Base-by-base conservation (phyloP, 2,329 filamentous ascomycete genomes). In the Colletotrichum trifolii region DNA sequence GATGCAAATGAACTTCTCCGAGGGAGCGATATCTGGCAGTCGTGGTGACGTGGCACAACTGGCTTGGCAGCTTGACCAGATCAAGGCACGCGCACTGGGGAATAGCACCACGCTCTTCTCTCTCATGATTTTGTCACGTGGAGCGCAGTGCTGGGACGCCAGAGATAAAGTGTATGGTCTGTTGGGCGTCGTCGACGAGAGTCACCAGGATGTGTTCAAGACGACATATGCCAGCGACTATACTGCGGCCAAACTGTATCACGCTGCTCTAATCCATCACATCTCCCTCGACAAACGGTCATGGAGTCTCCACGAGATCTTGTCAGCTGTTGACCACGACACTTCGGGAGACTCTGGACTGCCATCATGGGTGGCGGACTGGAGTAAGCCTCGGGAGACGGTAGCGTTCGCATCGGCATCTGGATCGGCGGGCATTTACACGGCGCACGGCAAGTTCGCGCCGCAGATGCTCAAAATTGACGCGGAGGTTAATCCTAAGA, bases 321-420 rank as follows among this genome's bases (percentile, higher is more conserved):
- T 65, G 25, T 15, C 45, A 2, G 46, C 36, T 5, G 52, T 65
- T 1, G 62, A 65, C 12, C 62, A 65, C 7, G 57, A 61, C 7
- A 55, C 47, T 11, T 33, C 36, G 6, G 38, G 46, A 3, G 25
- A 5, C 25, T 1, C 25, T 25, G 25, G 1, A 25, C 38, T 66
- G n/a, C 64, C 64, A 0, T 66, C 64, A 2, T 66, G 64, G 64
- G 64, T 66, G 5, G 54, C 64, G 10, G 64, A 66, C 39, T 66
- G 53, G 47, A 54, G 56, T n/a, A 54, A 43, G 0, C 35, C 56
- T 42, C 60, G 60, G n/a, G 54, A 35, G 10, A 58, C 60, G 2
- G 47, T 42, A 4, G 48, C 36, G 3, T 8, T 59, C 6, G 47
- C 40, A 17, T 53, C 53, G 36, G 33, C 54, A 2, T 47, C 36